A percentile compares a stretch with the other conserved stretches of the same genome.
Conservation (phyloP, 805 yeast species). For the Cyberlindnera saturnus region DNA sequence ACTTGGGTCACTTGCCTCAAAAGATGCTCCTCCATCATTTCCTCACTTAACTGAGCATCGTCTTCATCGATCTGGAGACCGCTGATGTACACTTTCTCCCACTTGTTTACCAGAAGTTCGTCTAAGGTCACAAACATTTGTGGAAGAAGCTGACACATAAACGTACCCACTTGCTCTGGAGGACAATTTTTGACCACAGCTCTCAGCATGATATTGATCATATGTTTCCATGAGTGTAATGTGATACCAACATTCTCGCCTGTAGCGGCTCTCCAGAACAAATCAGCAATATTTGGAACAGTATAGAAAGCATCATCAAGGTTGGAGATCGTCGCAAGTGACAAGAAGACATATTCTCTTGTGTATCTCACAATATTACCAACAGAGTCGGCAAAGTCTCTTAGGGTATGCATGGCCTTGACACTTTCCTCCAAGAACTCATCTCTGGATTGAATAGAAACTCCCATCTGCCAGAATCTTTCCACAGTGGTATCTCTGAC, state of each 20-base stretch:
- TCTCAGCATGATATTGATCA: conserved; percentile 83
- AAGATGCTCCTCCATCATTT: conserved; percentile 96
- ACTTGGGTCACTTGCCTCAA: conserved; percentile 90
- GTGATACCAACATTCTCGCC: conserved; percentile 73
- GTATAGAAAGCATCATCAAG: conserved; percentile 85
- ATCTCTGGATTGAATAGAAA: conserved; percentile 88
- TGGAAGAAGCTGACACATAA: conserved; percentile 76
- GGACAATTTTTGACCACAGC: conserved; percentile 90
- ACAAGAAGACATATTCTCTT: conserved; percentile 88
- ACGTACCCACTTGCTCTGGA: conserved; percentile 51
- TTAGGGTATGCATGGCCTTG: conserved; percentile 84
- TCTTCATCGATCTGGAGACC: conserved; percentile 34
- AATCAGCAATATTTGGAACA: conserved; percentile 70
- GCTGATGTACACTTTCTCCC: conserved; percentile 60
- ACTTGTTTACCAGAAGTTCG: conserved; percentile 60
- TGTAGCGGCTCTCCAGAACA: conserved; percentile 82
- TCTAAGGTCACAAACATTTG: conserved; percentile 69
- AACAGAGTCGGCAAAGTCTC: conserved; percentile 96
- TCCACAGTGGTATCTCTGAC: conserved; percentile 87
- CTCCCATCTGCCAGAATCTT: conserved; percentile 98
- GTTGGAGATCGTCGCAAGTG: conserved; percentile 84
- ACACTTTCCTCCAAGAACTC: conserved; percentile 92
- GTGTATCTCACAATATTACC: conserved; percentile 96
- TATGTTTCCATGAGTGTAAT: conserved; percentile 94
- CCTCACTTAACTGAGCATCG: conserved; percentile 87